These are phyloP conservation scores for Pneumocystis jirovecii DNA, from an alignment of 1,139 yeast genomes.

Conservation along the genomic window DNA sequence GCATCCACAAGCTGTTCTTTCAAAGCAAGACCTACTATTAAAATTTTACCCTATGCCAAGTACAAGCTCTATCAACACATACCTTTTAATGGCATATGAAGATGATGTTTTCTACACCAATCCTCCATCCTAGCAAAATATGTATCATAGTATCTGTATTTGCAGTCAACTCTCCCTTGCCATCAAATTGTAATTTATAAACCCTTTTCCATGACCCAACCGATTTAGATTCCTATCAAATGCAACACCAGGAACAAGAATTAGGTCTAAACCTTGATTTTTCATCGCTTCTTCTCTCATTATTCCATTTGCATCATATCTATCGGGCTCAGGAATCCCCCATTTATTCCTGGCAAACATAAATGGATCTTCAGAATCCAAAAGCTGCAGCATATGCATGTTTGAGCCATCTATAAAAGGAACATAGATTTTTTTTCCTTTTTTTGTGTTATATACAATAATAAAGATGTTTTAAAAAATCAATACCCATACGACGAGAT, in stretches of 20 bases:
- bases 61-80: neutral
- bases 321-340: conserved; percentile 7
- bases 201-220: conserved; percentile 89
- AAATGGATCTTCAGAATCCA: neutral
- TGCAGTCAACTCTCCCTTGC: conserved; percentile 20
- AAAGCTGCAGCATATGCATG: neutral
- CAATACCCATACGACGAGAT: neutral
- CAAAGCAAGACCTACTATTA: conserved; percentile 53
- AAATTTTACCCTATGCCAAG: neutral
- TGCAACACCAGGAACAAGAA: conserved; percentile 78
- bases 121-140: neutral
- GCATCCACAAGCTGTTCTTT: conserved; percentile 46
- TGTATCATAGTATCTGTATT: neutral
- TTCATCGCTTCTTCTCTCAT: conserved; percentile 22
- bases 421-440: neutral
- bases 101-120: conserved; percentile 18
- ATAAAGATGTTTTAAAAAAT: neutral
- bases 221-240: conserved; percentile 39
- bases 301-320: neutral
- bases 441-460: neutral
- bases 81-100: conserved; percentile 16
- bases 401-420: neutral
- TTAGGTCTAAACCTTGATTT: conserved; percentile 42
- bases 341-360: conserved; percentile 1
- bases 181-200: conserved; percentile 63